Evolutionary conservation across 1,284 basidiomycete species (phyloP).

Genomic region (Leccinum discolor): DNA sequence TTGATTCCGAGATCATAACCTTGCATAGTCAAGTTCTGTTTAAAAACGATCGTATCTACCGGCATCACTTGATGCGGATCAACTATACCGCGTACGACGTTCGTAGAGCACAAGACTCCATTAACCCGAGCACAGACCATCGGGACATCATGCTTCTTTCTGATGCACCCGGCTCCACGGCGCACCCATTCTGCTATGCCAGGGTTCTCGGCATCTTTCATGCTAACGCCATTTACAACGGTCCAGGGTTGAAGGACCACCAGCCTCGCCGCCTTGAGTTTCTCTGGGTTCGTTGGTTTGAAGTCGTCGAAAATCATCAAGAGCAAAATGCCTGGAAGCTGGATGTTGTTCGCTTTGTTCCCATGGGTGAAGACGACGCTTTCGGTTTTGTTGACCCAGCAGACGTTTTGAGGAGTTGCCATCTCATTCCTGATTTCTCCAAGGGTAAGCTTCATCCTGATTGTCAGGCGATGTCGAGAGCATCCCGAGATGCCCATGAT

Average conservation of each 20-base stretch:
- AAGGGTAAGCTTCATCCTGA: neutral
- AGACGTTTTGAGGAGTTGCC: neutral
- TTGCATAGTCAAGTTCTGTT: neutral
- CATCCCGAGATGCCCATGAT: neutral
- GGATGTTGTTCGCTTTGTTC: neutral
- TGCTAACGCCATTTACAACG: neutral
- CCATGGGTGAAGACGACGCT: neutral
- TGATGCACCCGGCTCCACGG: neutral
- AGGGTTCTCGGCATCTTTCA: conserved; percentile 1
- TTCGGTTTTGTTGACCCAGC: neutral
- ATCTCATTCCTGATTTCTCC: conserved; percentile 1
- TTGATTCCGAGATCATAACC: too few species aligned
- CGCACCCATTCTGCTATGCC: neutral
- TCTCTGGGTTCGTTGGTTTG: neutral
- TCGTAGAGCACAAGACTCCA: neutral
- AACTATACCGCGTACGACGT: neutral
- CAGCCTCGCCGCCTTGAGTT: neutral
- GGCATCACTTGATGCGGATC: neutral
- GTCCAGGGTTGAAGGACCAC: neutral
- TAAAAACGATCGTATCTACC: neutral
- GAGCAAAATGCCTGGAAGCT: neutral
- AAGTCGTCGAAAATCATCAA: neutral
- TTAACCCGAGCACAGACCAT: neutral
- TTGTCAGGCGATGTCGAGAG: neutral
- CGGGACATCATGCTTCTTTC: neutral